Conservation (phyloP, 179 eudicot genomes). For the Sideroxylon spinosum region DNA sequence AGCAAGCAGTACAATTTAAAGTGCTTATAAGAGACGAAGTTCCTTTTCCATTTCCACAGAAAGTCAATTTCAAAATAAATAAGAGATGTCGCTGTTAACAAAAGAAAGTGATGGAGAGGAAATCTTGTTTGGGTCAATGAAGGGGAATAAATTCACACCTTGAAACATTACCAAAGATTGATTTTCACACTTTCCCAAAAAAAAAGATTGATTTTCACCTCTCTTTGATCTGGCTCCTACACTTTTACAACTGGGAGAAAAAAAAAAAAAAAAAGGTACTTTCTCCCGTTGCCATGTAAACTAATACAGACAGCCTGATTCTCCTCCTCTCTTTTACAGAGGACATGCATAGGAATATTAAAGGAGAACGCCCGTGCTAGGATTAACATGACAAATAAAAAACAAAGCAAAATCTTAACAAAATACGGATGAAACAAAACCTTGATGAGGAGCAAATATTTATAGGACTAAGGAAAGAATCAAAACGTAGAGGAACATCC, state of each 20-base stretch:
- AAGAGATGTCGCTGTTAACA: not conserved
- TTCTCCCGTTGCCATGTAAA: not conserved
- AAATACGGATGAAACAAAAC: not conserved
- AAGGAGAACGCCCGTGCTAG: not conserved
- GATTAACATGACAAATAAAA: not conserved
- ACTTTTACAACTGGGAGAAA: not conserved
- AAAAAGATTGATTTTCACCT: not conserved
- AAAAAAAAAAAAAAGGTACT: not conserved
- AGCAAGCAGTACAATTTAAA: not conserved
- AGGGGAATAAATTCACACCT: not conserved
- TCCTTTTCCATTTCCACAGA: not conserved
- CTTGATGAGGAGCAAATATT: not conserved
- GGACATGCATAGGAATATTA: not conserved
- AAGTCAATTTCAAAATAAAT: not conserved
- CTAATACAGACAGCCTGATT: not conserved
- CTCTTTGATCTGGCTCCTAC: not conserved
- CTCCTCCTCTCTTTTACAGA: not conserved
- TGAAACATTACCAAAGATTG: not conserved
- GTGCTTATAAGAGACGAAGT: not conserved
- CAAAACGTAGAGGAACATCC: not conserved
- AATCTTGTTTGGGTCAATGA: not conserved
- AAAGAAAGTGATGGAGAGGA: not conserved
- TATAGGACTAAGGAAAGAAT: not conserved
- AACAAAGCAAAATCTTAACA: not conserved
- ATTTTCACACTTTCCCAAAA: too few relatives aligned